Percentiles rank a stretch among this genome's conserved stretches.
phyloP scores from a whole-genome alignment of 2,329 filamentous ascomycete species.

The Penicillium sp. region DNA sequence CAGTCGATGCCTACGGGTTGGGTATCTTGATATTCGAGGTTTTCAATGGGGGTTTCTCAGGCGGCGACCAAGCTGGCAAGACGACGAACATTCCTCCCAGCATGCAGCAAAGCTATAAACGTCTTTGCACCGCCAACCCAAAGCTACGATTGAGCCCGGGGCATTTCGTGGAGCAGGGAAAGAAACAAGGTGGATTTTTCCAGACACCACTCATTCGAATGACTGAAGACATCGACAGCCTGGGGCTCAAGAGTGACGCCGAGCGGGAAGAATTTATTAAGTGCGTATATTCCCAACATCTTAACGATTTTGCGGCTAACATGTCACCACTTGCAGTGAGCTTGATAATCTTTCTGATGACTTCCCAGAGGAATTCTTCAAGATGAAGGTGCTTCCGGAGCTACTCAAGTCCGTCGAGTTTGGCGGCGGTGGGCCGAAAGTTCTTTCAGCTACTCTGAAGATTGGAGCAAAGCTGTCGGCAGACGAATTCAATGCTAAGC shows the following conservation, averaged over 20 bases:
- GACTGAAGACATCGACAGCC: conserved; percentile 86
- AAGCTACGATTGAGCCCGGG: conserved; percentile 81
- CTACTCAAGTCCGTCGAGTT: conserved; percentile 99
- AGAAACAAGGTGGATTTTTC: conserved; percentile 80
- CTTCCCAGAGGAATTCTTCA: conserved; percentile 97
- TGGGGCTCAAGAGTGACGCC: conserved; percentile 80
- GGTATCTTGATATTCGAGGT: conserved; percentile 83
- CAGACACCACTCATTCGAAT: conserved; percentile 89
- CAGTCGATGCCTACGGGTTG: conserved; percentile 84
- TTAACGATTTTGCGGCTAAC: background rate
- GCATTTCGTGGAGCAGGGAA: conserved; percentile 87
- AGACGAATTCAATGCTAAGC: conserved; percentile 82
- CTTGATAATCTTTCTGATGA: conserved; percentile 85
- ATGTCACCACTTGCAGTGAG: conserved; percentile 53
- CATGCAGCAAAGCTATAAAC: conserved; percentile 90
- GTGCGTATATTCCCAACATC: conserved; percentile 43
- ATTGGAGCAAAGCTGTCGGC: conserved; percentile 82
- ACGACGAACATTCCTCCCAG: conserved; percentile 80
- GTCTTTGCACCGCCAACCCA: conserved; percentile 82
- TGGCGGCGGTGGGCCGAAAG: conserved; percentile 89
- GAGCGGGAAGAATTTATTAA: conserved; percentile 84
- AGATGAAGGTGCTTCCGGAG: conserved; percentile 92
- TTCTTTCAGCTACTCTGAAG: conserved; percentile 83
- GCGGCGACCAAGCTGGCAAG: conserved; percentile 76
- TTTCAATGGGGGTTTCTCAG: conserved; percentile 81